Evolutionary conservation across 2,329 filamentous ascomycete species (phyloP), one percentile per base, ranked within the genome.

Genomic region (Leptosphaerulina australis): DNA sequence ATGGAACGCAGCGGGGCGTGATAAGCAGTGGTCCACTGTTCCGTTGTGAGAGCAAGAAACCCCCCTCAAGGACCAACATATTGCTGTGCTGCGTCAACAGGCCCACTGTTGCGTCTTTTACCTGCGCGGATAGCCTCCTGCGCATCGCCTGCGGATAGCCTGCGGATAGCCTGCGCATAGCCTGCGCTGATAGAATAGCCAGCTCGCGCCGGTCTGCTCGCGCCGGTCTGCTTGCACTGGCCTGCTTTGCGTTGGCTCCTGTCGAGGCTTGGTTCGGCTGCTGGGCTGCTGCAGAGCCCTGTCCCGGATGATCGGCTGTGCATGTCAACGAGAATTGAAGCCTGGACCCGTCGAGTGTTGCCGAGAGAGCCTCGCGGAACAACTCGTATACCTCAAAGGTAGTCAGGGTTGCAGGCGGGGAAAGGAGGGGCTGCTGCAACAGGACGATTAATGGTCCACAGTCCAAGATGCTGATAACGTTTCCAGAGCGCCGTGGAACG

Each of bases 381-480:
- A 44, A 36, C 12, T 33, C 46, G 45, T n/a, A 21, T 12, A 29
- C 29, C n/a, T 12, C 29, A 21, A 14, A 20, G 14, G 33, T 38
- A 26, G 29, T 12, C 48, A 25, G 41, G 35, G 22, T 31, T 31
- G 36, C 41, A 31, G 35, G 48, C 48, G 48, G 48, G 48, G 48
- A 51, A 48, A 37, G 29, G 48, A 51, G 48, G 48, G 48, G 48
- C 48, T 51, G 40, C 48, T 51, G 48, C 48, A 51, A 45, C 41
- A 40, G 40, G 40, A 43, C 47, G 24, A 25, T 26, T 30, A 21
- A 33, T 7, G 21, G 35, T 17, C 33, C 46, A 50, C 46, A 38
- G 35, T 30, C 15, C 22, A 44, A n/a, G 39, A 44, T 26, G 39
- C 46, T 50, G 46, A 50, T 44, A 44, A 44, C 47, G 47, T 44